Conservation (phyloP, 2,329 filamentous ascomycete species). For the Coleophoma cylindrospora region DNA sequence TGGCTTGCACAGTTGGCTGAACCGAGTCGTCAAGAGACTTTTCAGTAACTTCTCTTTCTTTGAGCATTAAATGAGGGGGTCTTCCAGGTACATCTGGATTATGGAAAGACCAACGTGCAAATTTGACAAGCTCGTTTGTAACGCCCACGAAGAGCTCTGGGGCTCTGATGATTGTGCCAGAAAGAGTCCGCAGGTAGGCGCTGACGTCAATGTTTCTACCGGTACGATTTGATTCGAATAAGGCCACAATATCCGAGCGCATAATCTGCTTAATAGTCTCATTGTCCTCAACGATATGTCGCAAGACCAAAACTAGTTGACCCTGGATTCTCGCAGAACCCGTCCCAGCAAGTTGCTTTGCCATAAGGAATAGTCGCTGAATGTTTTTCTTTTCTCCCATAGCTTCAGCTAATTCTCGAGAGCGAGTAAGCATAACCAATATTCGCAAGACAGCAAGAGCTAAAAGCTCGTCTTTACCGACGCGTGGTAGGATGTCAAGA, state of each 20-base stretch:
- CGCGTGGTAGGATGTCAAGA: constrained; percentile 77
- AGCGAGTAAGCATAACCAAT: constrained; percentile 81
- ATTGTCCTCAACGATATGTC: constrained; percentile 93
- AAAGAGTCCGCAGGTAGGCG: constrained; percentile 70
- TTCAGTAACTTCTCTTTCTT: constrained; percentile 12
- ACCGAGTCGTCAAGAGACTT: constrained; percentile 22
- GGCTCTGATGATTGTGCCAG: constrained; percentile 73
- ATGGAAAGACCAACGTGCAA: constrained; percentile 52
- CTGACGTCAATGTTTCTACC: constrained; percentile 62
- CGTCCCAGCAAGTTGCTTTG: constrained; percentile 80
- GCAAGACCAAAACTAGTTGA: constrained; percentile 67
- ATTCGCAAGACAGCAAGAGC: constrained; percentile 80
- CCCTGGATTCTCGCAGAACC: constrained; percentile 71
- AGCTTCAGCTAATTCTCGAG: constrained; percentile 65
- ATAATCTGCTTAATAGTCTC: constrained; percentile 88
- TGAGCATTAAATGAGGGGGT: constrained; percentile 36
- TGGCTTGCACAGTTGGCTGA: constrained; percentile 26
- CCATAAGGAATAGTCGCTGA: constrained; percentile 88
- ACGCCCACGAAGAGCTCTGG: constrained; percentile 85
- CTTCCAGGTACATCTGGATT: constrained; percentile 29
- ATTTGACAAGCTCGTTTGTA: constrained; percentile 76
- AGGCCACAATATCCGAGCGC: constrained; percentile 78
- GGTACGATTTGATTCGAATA: constrained; percentile 54
- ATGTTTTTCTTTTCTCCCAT: constrained; percentile 87
- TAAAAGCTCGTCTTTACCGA: constrained; percentile 82